These are phyloP conservation scores for Rhododendron ferrugineum DNA, from an alignment of 148 eudicot genomes.

Conservation along the genomic window DNA sequence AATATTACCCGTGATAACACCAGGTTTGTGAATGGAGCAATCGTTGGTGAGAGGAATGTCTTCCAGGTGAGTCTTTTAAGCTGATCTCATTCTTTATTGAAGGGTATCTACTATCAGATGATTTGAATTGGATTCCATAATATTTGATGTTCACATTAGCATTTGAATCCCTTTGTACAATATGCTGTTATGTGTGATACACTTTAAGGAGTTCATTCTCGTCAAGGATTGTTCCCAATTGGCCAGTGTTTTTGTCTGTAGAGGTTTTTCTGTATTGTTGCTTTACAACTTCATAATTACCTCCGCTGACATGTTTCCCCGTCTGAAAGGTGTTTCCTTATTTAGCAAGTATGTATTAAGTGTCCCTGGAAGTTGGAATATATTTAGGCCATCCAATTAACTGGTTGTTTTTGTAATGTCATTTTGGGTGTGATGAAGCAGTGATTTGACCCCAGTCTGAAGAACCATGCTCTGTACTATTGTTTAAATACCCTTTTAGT, in stretches of 20 bases:
- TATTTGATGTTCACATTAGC: background rate
- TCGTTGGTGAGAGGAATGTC: slow-evolving; percentile 94
- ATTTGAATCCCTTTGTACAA: background rate
- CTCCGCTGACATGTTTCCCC: background rate
- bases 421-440: background rate
- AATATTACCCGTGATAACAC: slow-evolving; percentile 95
- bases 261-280: background rate
- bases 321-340: background rate
- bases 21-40: slow-evolving; percentile 87
- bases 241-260: background rate
- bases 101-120: background rate
- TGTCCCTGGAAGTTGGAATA: background rate
- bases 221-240: background rate
- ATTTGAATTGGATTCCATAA: background rate
- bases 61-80: slow-evolving; percentile 61
- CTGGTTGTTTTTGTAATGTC: slow-evolving; percentile 1
- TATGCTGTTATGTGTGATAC: background rate
- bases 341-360: background rate
- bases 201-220: background rate
- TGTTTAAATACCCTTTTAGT: background rate
- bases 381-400: background rate
- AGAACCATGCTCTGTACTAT: background rate
- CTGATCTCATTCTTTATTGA: background rate
- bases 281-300: background rate
- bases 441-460: background rate